Base-by-base conservation (phyloP, 495 filamentous ascomycete genomes). In the Xylaria nigripes region DNA sequence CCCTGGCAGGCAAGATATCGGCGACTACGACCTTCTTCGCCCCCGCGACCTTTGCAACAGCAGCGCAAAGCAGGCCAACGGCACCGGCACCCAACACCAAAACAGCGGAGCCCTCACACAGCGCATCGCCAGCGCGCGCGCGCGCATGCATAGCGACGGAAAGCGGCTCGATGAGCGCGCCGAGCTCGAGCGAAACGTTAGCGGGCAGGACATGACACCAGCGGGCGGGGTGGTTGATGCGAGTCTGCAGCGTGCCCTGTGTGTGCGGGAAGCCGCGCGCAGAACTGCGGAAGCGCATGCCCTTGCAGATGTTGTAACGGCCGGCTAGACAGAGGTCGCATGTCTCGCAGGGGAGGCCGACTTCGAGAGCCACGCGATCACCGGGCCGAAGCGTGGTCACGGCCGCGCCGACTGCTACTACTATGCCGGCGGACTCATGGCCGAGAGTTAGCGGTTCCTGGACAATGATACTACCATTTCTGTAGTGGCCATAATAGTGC, bases 231-330 rank as follows among this genome's bases (percentile, higher is more conserved):
- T 90, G 87, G 63, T 86, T 87, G 34, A 91, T 83, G 51, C 78
- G 75, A 54, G 86, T 83, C 74, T 91, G 89, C 45, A 95, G 73
- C 12, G 89, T 94, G 15, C 89, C 89, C 70, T 94, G 88, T 19
- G 81, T 76, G 60, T 94, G 89, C 3, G 87, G 86, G 67, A 83
- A 85, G 25, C 74, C 68, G 71, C 90, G 91, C 15, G 89, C 89
- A 44, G 83, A 87, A 63, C 82, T 85, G 44, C 87, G 75, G 70
- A 95, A 95, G 45, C 72, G 75, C 81, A 95, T 85, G 9, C 71
- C 68, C n/a, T 76, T 74, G 76, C 89, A 95, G 71, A 95, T 87
- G 68, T 94, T 95, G 68, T 94, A 93, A 48, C 88, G 76, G 23
- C 85, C 86, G 42, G 74, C 72, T 18, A 60, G 59, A 66, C 89